Evolutionary conservation across 352 stramenopile genomes (phyloP), one percentile per base, ranked within the genome.

Genomic region (Pythium sukuiense): DNA sequence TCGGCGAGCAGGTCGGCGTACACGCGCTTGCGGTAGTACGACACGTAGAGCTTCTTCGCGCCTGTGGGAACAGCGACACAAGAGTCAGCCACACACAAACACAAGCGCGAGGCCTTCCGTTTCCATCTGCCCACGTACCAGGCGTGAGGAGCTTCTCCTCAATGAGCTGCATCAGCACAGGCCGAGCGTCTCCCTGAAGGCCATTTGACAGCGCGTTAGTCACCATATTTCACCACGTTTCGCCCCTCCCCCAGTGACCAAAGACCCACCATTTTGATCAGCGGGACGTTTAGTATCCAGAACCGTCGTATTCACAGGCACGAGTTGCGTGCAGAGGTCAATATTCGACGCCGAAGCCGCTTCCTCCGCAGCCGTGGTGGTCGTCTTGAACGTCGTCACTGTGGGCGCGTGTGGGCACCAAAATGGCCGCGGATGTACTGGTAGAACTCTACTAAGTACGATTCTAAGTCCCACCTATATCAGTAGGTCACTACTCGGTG

Each of bases 11-110:
- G 69, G 52, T 93, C 85, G 1, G 85, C 85, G 72, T 88, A 91
- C 55, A 90, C 77, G 59, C 82, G 81, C 62, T 89, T 88, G 48
- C 84, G 84, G 66, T 93, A 93, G 72, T 93, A 93, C 37, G 80
- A 91, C 70, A 93, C 79, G 60, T 85, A 93, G 49, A 93, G 77
- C 64, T 87, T 88, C 75, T 89, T 89, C 55, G 69, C 49, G 11
- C 84, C 81, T 88, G 50, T 18, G 62, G 3, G 33, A 12, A 37
- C 32, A 9, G 33, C 33, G 6, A 7, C 33, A 18, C 32, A 54
- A 27, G 48, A n/a, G 59, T 53, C 26, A 55, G 20, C 12, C 56
- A 41, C 2, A 50, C 48, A 59, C 41, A 48, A 6, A 35, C 26
- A 46, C 33, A 24, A 24, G 20, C 20, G 0, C 33, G 4, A 14